Base-by-base conservation (phyloP, 83 land plant species). In the Isoetes engelmannii region DNA sequence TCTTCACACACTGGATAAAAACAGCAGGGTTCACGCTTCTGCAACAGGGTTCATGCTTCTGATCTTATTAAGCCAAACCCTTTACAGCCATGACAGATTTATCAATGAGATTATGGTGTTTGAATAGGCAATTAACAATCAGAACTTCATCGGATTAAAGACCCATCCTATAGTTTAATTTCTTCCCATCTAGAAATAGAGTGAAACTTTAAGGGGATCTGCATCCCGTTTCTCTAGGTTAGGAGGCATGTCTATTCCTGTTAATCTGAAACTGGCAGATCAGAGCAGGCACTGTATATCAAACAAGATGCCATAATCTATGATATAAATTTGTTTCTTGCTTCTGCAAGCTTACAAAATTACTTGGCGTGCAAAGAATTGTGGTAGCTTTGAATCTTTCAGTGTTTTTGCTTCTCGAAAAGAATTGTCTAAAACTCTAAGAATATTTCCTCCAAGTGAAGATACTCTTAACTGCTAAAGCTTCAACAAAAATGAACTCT, bases 251-350 rank as follows among this genome's bases (percentile, higher is more conserved):
- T 51, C 54, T 12, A 51, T 51, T 10, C 54, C 54, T 51, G 54
- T 51, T 10, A 51, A 1, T 51, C 54, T 51, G n/a, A 51, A 51
- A 51, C 54, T 10, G 15, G 54, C n/a, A 51, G 54, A n/a, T 12
- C 54, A n/a, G 54, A 10, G 12, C 12, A n/a, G 54, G n/a, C 54
- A 51, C 15, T 51, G 54, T 10, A 51, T 51, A n/a, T 3, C 54
- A 51, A 12, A 51, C 54, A 51, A 51, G 54, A 51, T 51, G 12
- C 54, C 54, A 51, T 12, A 51, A n/a, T 51, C 54, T 15, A 51
- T 15, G 12, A 51, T 3, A n/a, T 51, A 3, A 51, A 51, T 10
- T 51, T 15, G 0, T 10, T 10, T 12, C 54, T 51, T 15, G 12
- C 54, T 3, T 51, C 15, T 15, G 15, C 54, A 51, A 10, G 54